Evolutionary conservation across 1,139 yeast genomes (phyloP).

Genomic region (Lipomyces yarrowii): DNA sequence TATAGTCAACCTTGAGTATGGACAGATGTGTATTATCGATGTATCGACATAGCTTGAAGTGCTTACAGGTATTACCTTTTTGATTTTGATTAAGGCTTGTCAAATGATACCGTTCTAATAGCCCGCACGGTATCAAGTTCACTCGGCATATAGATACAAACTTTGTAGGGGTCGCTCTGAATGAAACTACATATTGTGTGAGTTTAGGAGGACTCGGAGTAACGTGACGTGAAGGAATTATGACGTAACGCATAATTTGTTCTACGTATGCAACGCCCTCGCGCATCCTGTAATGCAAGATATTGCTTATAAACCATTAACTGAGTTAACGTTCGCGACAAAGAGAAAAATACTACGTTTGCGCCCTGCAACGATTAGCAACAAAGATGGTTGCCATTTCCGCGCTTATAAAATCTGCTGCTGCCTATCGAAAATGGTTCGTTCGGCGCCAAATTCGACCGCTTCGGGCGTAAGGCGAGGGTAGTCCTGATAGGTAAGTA

Average conservation of each 20-base stretch:
- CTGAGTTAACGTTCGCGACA: background rate
- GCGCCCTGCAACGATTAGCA: background rate
- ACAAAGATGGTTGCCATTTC: background rate
- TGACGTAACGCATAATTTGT: background rate
- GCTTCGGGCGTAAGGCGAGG: background rate
- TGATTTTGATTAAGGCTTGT: background rate
- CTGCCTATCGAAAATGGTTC: background rate
- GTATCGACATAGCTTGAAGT: background rate
- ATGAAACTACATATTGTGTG: background rate
- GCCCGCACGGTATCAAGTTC: background rate
- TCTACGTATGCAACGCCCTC: background rate
- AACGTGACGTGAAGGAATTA: background rate
- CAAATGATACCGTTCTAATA: too few relatives aligned
- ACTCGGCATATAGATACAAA: background rate
- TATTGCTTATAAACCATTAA: too few relatives aligned
- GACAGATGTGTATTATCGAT: background rate
- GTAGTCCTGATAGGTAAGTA: conserved; percentile 1
- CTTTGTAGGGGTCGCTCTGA: too few relatives aligned
- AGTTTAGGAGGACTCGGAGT: background rate
- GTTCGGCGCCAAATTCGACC: conserved; percentile 5
- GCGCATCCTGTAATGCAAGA: background rate
- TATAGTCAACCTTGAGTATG: too few relatives aligned
- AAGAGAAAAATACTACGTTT: background rate
- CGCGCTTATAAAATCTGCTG: conserved; percentile 3
- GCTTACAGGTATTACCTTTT: background rate